Evolutionary conservation across 345 rosid genomes (phyloP).

Genomic region (Draba incana): DNA sequence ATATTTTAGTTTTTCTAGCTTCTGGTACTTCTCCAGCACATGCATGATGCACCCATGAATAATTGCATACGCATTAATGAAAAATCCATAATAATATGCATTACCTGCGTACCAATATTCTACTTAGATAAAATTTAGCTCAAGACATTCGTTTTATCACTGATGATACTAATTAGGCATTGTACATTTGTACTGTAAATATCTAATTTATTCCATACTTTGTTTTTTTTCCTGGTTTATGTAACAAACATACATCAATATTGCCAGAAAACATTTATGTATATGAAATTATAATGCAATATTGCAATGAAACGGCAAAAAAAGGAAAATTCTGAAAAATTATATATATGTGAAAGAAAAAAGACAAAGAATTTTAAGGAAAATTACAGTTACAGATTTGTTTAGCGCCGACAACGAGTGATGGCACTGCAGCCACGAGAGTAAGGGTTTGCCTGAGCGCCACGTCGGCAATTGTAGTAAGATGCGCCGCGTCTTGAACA

Average conservation of each 20-base stretch:
- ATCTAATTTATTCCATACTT: slow-evolving; percentile 6
- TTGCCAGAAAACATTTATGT: neutral
- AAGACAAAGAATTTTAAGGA: slow-evolving; percentile 20
- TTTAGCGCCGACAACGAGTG: slow-evolving; percentile 77
- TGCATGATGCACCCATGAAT: no score
- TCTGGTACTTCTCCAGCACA: no score
- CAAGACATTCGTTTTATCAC: slow-evolving; percentile 9
- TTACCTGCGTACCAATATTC: slow-evolving; percentile 14
- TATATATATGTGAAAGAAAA: slow-evolving; percentile 13
- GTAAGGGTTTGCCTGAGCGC: slow-evolving; percentile 84
- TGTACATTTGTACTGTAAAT: neutral
- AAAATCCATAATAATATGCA: no score
- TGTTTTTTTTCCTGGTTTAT: slow-evolving; percentile 11
- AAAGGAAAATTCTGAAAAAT: neutral
- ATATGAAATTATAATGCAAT: no score
- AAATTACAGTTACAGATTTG: slow-evolving; percentile 7
- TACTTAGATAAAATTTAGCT: neutral
- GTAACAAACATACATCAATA: slow-evolving; percentile 33
- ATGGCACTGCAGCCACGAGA: slow-evolving; percentile 78
- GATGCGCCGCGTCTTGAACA: slow-evolving; percentile 93
- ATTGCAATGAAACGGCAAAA: neutral
- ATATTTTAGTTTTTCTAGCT: no score
- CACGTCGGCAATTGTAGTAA: slow-evolving; percentile 80
- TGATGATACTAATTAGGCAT: neutral
- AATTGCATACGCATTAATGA: no score